Conservation (phyloP, 2,329 filamentous ascomycete species). For the Aspergillus luchuensis region DNA sequence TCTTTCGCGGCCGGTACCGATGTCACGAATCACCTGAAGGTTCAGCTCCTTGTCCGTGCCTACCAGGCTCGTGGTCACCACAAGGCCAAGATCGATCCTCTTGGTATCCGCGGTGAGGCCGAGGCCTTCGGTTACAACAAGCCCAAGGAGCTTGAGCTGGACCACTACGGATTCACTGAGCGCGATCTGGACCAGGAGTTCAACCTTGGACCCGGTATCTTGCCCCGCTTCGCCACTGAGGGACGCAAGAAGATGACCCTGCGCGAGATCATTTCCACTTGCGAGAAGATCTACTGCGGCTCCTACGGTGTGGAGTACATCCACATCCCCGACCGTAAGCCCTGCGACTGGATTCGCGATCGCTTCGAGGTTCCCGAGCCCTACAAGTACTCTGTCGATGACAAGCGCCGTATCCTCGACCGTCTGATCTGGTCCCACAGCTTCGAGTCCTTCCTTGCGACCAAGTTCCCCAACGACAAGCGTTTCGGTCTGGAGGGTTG, state of each 20-base stretch:
- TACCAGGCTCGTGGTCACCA: constrained; percentile 98
- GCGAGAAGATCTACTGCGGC: constrained; percentile 94
- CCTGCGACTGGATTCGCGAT: constrained; percentile 97
- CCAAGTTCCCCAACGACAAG: constrained; percentile 99
- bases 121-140: constrained; percentile 82
- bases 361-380: constrained; percentile 90
- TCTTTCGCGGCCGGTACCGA: constrained; percentile 72
- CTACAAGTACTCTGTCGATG: constrained; percentile 96
- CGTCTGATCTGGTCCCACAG: constrained; percentile 98
- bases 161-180: constrained; percentile 93
- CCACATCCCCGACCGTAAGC: constrained; percentile 94
- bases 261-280: constrained; percentile 87
- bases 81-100: constrained; percentile 95
- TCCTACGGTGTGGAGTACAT: constrained; percentile 99
- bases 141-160: constrained; percentile 88
- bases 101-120: constrained; percentile 86
- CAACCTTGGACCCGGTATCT: constrained; percentile 86
- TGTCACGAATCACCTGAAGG: constrained; percentile 94
- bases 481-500: constrained; percentile 97
- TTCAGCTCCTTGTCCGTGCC: constrained; percentile 92
- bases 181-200: constrained; percentile 93
- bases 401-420: constrained; percentile 97
- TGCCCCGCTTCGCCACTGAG: constrained; percentile 89
- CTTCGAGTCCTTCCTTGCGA: constrained; percentile 92
- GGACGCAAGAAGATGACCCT: constrained; percentile 93